phyloP scores from a whole-genome alignment of 2,329 filamentous ascomycete genomes.

The Diaporthe longicolla region DNA sequence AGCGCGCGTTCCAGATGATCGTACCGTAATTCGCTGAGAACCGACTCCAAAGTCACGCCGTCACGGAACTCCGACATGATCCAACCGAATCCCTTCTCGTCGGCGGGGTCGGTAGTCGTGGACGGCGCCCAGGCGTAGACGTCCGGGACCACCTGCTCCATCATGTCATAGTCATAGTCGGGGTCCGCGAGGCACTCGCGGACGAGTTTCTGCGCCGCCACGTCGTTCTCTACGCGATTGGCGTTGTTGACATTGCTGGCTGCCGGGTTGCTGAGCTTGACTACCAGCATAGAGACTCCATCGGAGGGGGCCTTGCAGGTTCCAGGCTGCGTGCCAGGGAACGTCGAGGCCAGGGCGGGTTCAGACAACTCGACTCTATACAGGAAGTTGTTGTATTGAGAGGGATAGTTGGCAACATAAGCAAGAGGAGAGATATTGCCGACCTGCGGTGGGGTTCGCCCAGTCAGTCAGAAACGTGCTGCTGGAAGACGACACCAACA shows the following conservation, averaged over 20 bases:
- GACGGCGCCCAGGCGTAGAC: conserved; percentile 46
- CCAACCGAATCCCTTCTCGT: conserved; percentile 45
- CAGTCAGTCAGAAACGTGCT: neutral
- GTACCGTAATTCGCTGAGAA: conserved; percentile 34
- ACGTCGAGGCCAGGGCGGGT: conserved; percentile 38
- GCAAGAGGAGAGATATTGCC: conserved; percentile 37
- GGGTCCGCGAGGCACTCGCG: conserved; percentile 39
- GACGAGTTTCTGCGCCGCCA: conserved; percentile 45
- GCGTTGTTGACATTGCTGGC: conserved; percentile 46
- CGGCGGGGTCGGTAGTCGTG: neutral
- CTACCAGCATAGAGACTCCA: conserved; percentile 43
- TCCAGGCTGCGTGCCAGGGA: conserved; percentile 43
- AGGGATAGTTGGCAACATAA: conserved; percentile 43
- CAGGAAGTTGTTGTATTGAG: conserved; percentile 48
- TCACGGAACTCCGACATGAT: conserved; percentile 46
- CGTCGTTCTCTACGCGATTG: conserved; percentile 49
- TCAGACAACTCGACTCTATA: conserved; percentile 45
- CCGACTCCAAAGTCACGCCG: conserved; percentile 45
- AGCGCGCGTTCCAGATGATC: conserved; percentile 30
- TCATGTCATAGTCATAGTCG: too few species aligned
- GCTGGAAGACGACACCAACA: too few species aligned
- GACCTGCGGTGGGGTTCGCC: neutral
- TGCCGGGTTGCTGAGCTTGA: conserved; percentile 47
- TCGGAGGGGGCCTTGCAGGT: conserved; percentile 37
- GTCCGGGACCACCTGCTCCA: conserved; percentile 44